Evolutionary conservation across 2,329 filamentous ascomycete genomes (phyloP), one percentile per base, ranked within the genome.

Genomic region (Talaromyces sp.): DNA sequence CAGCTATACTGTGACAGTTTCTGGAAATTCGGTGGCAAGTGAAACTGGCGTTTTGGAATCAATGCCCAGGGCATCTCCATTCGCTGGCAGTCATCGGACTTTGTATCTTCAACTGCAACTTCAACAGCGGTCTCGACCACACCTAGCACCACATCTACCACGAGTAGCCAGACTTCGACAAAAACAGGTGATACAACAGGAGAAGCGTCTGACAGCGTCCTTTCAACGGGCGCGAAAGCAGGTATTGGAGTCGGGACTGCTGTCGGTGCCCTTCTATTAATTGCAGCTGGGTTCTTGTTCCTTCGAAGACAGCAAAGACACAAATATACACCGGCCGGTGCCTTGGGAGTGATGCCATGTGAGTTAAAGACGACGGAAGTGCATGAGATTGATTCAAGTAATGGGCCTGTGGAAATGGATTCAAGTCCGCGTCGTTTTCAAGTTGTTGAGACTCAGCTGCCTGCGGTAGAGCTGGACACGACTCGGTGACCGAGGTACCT

Each of bases 11-110:
- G 33, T 36, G 33, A 36, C 33, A 8, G 33, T n/a, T n/a, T 16
- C 33, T 3, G 33, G 33, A 16, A 36, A 4, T 33, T 37, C 32
- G 11, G 32, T 27, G 22, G 14, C 17, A 3, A 45, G 22, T 2
- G 22, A 46, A 41, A 46, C 35, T 6, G 49, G 49, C 2, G 39
- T 22, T 51, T 32, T 32, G 49, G 49, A 2, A 30, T 51, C 17
- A 45, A 51, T 24, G 49, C 41, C 1, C 45, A 51, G 27, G 42
- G 49, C 2, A 32, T 51, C n/a, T 51, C 49, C n/a, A 51, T 51
- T 20, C 49, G 49, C 22, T 51, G 49, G 49, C 35, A 46, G 17
- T 30, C 41, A 22, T 17, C 36, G 1, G 42, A 51, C n/a, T 51
- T 51, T 27, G 42, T 36, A 22, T 33, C 42, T 11, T 45, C 42